phyloP scores from a whole-genome alignment of 805 yeast genomes.

The Yamadazyma nakazawae region DNA sequence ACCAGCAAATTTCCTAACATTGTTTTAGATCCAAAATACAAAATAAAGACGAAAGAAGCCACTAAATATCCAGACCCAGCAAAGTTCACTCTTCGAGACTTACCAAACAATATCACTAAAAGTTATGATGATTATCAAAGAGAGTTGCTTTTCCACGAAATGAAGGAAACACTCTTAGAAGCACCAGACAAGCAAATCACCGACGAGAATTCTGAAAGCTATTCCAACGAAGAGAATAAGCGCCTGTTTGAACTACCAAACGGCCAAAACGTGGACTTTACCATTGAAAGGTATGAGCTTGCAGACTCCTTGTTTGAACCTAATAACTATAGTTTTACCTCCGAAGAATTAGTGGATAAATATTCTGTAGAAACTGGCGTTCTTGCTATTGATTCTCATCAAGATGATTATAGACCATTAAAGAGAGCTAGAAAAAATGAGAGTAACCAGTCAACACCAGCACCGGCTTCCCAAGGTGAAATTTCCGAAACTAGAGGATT shows the following conservation, averaged over 20 bases:
- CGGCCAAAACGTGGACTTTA: conserved; percentile 63
- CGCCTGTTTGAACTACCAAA: conserved; percentile 72
- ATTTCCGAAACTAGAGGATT: conserved; percentile 41
- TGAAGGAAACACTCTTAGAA: conserved; percentile 68
- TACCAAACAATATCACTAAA: conserved; percentile 34
- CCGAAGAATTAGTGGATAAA: conserved; percentile 19
- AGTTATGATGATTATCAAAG: conserved; percentile 57
- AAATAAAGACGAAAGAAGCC: conserved; percentile 45
- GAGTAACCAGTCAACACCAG: conserved; percentile 28
- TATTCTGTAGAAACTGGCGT: conserved; percentile 52
- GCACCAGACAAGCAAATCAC: conserved; percentile 43
- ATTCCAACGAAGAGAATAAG: conserved; percentile 17
- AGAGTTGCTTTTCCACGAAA: conserved; percentile 58
- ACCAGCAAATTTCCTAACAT: conserved; percentile 21
- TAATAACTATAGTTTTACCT: conserved; percentile 33
- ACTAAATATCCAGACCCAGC: conserved; percentile 32
- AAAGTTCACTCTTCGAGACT: conserved; percentile 17
- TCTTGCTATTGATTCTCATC: conserved; percentile 40
- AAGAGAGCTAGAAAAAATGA: conserved; percentile 54
- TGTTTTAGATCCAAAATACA: conserved; percentile 32
- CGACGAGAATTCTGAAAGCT: conserved; percentile 18
- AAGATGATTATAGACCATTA: conserved; percentile 69
- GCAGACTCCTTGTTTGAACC: conserved; percentile 78
- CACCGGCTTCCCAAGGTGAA: conserved; percentile 15
- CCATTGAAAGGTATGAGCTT: conserved; percentile 56